phyloP scores from a whole-genome alignment of 1,284 basidiomycete genomes.

The Ustilago lituana region DNA sequence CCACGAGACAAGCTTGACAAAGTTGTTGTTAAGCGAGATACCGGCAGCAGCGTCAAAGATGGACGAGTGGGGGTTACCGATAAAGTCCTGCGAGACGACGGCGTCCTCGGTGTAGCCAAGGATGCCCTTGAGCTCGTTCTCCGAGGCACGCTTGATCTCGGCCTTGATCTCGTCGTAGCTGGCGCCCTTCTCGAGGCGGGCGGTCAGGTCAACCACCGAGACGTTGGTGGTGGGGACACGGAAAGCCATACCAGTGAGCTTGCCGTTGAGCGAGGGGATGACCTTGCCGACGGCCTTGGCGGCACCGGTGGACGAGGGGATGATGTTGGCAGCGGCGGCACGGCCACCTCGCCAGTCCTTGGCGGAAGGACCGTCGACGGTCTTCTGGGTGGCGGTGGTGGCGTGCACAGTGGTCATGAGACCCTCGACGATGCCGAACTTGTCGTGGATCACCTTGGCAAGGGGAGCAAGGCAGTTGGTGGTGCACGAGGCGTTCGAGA shows the following conservation, averaged over 20 bases:
- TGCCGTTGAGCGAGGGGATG: slow-evolving; percentile 95
- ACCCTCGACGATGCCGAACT: slow-evolving; percentile 69
- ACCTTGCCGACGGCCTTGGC: slow-evolving; percentile 99
- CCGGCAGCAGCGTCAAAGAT: slow-evolving; percentile 85
- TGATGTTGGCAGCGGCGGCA: slow-evolving; percentile 97
- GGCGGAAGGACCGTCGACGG: slow-evolving; percentile 79
- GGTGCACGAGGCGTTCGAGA: slow-evolving; percentile 99
- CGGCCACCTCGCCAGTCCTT: slow-evolving; percentile 84
- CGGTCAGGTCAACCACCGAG: slow-evolving; percentile 97
- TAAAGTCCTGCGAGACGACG: slow-evolving; percentile 77
- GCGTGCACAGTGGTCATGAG: slow-evolving; percentile 98
- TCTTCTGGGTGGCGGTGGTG: slow-evolving; percentile 91
- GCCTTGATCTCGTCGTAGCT: slow-evolving; percentile 92
- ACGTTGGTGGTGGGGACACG: slow-evolving; percentile 97
- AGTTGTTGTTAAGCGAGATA: slow-evolving; percentile 90
- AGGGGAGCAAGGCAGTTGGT: slow-evolving; percentile 96
- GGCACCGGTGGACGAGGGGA: slow-evolving; percentile 98
- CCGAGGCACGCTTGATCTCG: slow-evolving; percentile 83
- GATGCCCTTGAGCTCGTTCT: slow-evolving; percentile 79
- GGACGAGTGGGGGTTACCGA: slow-evolving; percentile 75
- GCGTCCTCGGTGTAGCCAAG: slow-evolving; percentile 93
- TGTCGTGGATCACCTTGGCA: slow-evolving; percentile 98
- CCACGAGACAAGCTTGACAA: slow-evolving; percentile 95
- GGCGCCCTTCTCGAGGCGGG: slow-evolving; percentile 83
- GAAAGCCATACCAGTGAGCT: slow-evolving; percentile 93